phyloP scores from a whole-genome alignment of 176 grass and related monocot species.

The Poa pratensis region DNA sequence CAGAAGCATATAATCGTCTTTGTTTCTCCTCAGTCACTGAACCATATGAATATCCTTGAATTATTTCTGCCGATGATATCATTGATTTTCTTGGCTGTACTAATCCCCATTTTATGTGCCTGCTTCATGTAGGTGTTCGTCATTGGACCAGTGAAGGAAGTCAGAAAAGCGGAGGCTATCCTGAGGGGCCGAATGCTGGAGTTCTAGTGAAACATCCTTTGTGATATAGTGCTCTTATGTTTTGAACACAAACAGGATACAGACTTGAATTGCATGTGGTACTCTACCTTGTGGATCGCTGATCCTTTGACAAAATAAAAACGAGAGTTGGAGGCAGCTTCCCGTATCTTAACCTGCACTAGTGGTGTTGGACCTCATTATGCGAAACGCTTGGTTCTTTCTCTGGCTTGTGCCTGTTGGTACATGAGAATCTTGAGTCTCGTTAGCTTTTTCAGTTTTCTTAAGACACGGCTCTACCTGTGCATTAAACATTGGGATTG shows the following conservation, averaged over 20 bases:
- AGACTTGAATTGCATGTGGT: conserved; percentile 29
- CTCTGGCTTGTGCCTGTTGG: not conserved
- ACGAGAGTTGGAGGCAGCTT: conserved; percentile 36
- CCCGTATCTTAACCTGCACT: not conserved
- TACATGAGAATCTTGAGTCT: not conserved
- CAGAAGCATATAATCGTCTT: not conserved
- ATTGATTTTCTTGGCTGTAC: not conserved
- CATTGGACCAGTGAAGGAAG: conserved; percentile 84
- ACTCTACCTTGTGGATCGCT: conserved; percentile 27
- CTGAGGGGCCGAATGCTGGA: conserved; percentile 79
- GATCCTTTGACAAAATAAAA: conserved; percentile 33
- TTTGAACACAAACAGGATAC: conserved; percentile 33
- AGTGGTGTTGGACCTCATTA: not conserved
- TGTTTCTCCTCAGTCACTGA: conserved; percentile 1
- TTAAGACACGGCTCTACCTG: not conserved
- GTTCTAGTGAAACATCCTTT: conserved; percentile 43
- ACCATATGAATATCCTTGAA: not conserved
- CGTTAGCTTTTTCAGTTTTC: not conserved
- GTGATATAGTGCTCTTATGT: conserved; percentile 30
- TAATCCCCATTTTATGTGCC: not conserved
- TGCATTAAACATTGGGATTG: conserved; percentile 6
- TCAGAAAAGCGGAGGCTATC: conserved; percentile 89
- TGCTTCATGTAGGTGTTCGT: conserved; percentile 77
- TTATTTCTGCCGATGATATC: not conserved
- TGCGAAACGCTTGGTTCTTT: not conserved